Conservation (phyloP, 1,284 basidiomycete genomes). For the Coniferiporia weirii region DNA sequence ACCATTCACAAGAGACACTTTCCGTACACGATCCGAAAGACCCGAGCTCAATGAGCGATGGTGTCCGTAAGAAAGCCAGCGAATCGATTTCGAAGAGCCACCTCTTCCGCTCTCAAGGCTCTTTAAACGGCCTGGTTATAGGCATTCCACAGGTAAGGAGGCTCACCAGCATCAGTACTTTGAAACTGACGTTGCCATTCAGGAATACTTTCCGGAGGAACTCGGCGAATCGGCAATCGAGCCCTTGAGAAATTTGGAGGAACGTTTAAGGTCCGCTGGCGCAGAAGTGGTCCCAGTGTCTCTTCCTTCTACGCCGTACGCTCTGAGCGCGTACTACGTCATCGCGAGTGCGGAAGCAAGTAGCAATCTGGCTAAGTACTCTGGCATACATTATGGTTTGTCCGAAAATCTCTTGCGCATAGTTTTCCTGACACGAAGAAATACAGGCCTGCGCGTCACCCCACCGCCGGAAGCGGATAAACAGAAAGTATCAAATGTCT, state of each 20-base stretch:
- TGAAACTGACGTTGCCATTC: constrained; percentile 15
- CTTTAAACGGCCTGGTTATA: constrained; percentile 45
- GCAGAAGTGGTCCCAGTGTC: constrained; percentile 72
- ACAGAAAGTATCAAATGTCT: constrained; percentile 45
- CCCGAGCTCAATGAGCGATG: constrained; percentile 62
- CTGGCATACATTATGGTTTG: constrained; percentile 74
- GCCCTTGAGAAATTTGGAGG: constrained; percentile 46
- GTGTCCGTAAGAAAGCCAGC: constrained; percentile 34
- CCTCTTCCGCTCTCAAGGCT: constrained; percentile 16
- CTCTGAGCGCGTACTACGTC: constrained; percentile 93
- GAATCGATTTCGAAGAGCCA: constrained; percentile 16
- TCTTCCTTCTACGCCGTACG: constrained; percentile 72
- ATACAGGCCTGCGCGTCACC: constrained; percentile 43
- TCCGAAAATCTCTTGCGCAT: constrained; percentile 1
- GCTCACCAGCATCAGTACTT: background rate
- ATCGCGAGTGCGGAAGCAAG: constrained; percentile 92
- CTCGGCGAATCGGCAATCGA: constrained; percentile 46
- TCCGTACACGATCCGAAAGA: constrained; percentile 69
- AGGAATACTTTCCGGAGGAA: constrained; percentile 83
- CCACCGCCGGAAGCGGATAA: constrained; percentile 38
- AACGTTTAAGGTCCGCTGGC: constrained; percentile 50
- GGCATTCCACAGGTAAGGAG: constrained; percentile 45
- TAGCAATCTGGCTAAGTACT: constrained; percentile 88
- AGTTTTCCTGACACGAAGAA: background rate
- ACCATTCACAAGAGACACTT: constrained; percentile 46